Evolutionary conservation across 2,329 filamentous ascomycete species (phyloP).

Genomic region (Pseudogymnoascus pannorum): DNA sequence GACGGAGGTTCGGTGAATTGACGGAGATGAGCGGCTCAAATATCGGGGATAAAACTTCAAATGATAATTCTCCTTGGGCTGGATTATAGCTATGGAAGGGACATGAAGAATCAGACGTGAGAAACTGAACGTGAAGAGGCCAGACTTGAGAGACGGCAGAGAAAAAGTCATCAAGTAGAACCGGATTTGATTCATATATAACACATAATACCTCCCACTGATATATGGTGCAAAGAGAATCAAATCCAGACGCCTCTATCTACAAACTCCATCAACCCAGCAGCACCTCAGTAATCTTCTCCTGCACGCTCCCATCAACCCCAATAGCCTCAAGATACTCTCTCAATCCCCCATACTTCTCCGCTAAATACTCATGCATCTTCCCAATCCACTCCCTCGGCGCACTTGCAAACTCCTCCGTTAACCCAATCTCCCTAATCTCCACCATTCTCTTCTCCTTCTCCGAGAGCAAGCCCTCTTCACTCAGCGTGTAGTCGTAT

Average conservation of each 20-base stretch:
- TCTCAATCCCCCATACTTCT: constrained; percentile 58
- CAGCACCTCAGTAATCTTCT: constrained; percentile 13
- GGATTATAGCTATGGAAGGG: background rate
- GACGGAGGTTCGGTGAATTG: background rate
- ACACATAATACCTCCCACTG: no score
- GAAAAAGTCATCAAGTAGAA: no score
- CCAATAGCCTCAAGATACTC: constrained; percentile 60
- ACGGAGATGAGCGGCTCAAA: background rate
- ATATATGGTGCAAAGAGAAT: no score
- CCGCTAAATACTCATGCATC: constrained; percentile 50
- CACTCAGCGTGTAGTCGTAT: constrained; percentile 64
- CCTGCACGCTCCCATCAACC: constrained; percentile 34
- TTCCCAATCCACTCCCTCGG: constrained; percentile 54
- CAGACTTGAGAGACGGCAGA: background rate
- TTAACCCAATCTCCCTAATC: constrained; percentile 62
- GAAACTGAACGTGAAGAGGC: background rate
- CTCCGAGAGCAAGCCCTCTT: constrained; percentile 53
- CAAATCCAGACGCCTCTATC: no score
- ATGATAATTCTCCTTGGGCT: no score
- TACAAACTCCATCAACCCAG: constrained; percentile 10
- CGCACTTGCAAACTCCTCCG: constrained; percentile 65
- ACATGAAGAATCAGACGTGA: no score
- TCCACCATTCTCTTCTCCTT: constrained; percentile 58
- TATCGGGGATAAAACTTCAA: background rate
- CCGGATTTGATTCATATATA: no score